phyloP scores from a whole-genome alignment of 441 rosid species.

The Mallotus japonicus region DNA sequence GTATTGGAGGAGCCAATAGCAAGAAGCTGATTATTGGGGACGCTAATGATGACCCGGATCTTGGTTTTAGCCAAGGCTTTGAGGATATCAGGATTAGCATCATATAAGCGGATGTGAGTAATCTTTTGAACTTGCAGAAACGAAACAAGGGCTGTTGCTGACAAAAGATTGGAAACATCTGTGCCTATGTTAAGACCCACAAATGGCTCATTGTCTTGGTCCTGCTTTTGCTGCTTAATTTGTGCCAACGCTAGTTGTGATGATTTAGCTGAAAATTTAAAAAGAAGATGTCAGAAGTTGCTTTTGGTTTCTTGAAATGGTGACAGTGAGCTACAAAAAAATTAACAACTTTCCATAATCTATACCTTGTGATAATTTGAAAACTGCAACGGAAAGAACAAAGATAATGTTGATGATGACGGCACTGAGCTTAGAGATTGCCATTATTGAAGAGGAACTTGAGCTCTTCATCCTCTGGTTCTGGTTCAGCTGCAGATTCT shows the following conservation, averaged over 20 bases:
- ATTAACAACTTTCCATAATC: slow-evolving; percentile 11
- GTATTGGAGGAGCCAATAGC: slow-evolving; percentile 87
- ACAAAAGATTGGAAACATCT: slow-evolving; percentile 54
- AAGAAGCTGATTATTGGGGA: slow-evolving; percentile 93
- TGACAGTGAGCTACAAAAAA: background rate
- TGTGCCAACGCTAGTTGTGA: slow-evolving; percentile 26
- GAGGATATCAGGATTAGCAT: slow-evolving; percentile 76
- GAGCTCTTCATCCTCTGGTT: slow-evolving; percentile 53
- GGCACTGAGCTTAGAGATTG: slow-evolving; percentile 44
- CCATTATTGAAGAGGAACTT: slow-evolving; percentile 56
- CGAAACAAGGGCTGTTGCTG: slow-evolving; percentile 54
- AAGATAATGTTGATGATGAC: slow-evolving; percentile 27
- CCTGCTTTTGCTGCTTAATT: slow-evolving; percentile 42
- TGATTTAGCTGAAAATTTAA: slow-evolving; percentile 36
- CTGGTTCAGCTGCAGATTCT: slow-evolving; percentile 49
- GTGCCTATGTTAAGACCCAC: slow-evolving; percentile 88
- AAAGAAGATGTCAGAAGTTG: slow-evolving; percentile 4
- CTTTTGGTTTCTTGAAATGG: background rate
- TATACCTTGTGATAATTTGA: slow-evolving; percentile 35
- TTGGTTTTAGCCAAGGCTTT: slow-evolving; percentile 78
- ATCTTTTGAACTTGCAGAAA: slow-evolving; percentile 77
- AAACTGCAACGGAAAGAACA: slow-evolving; percentile 26
- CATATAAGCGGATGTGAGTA: slow-evolving; percentile 72
- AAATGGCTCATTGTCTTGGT: slow-evolving; percentile 64
- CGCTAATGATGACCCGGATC: slow-evolving; percentile 83